Evolutionary conservation across 176 grass and related monocot genomes (phyloP).

Genomic region (Juncus effusus): DNA sequence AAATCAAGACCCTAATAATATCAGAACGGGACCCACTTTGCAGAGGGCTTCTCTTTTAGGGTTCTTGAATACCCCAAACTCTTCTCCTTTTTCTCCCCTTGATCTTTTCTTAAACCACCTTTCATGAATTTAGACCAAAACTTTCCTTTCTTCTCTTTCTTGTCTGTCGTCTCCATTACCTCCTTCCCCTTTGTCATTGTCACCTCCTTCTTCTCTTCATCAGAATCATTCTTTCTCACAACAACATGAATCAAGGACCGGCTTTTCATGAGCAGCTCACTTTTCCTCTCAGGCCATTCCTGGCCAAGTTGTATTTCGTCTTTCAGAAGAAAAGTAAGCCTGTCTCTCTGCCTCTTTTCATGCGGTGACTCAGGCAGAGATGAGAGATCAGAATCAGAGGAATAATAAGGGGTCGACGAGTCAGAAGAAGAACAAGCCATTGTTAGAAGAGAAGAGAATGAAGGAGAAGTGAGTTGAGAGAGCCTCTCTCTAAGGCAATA

Average conservation of each 20-base stretch:
- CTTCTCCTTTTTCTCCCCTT: slow-evolving; percentile 35
- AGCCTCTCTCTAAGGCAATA: slow-evolving; percentile 72
- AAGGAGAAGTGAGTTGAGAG: slow-evolving; percentile 33
- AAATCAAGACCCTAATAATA: slow-evolving; percentile 1
- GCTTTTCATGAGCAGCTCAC: slow-evolving; percentile 40
- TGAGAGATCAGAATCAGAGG: slow-evolving; percentile 35
- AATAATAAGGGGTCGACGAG: slow-evolving; percentile 36
- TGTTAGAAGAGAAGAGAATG: slow-evolving; percentile 39
- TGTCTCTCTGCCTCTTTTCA: slow-evolving; percentile 4
- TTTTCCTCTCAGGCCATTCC: slow-evolving; percentile 5
- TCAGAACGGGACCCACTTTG: slow-evolving; percentile 61
- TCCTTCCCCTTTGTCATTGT: slow-evolving; percentile 33
- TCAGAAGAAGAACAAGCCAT: slow-evolving; percentile 17
- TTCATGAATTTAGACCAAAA: slow-evolving; percentile 71
- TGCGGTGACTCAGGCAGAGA: slow-evolving; percentile 38
- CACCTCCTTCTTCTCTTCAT: slow-evolving; percentile 39
- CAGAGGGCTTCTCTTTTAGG: slow-evolving; percentile 40
- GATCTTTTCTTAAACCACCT: slow-evolving; percentile 30
- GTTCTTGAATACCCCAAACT: slow-evolving; percentile 43
- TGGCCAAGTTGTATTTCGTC: slow-evolving; percentile 7
- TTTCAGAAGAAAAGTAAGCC: slow-evolving; percentile 27
- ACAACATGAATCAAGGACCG: slow-evolving; percentile 38
- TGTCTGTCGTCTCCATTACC: slow-evolving; percentile 21
- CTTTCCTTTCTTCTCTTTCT: slow-evolving; percentile 37
- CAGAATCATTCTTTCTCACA: slow-evolving; percentile 36